A percentile compares a stretch with the other conserved stretches of the same genome.
Conservation (phyloP, 2,329 filamentous ascomycete species). For the Fonsecaea nubica region DNA sequence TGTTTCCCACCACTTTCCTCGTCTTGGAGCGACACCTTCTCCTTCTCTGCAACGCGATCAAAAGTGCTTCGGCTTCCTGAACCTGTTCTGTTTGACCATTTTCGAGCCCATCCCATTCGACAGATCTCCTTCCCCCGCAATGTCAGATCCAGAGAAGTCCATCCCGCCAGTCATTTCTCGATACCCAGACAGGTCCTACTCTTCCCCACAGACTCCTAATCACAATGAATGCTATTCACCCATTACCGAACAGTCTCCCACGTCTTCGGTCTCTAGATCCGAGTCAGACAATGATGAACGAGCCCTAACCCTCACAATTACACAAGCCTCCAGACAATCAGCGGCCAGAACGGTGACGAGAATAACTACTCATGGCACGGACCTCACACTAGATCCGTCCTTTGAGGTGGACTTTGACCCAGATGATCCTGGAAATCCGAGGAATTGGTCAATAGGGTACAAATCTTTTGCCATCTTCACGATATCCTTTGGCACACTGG, state of each 20-base stretch:
- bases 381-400: slow-evolving; percentile 59
- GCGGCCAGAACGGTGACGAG: slow-evolving; percentile 42
- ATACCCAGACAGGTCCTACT: slow-evolving; percentile 5
- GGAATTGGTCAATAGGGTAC: slow-evolving; percentile 69
- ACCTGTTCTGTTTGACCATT: background rate
- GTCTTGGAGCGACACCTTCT: background rate
- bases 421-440: slow-evolving; percentile 68
- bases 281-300: slow-evolving; percentile 32
- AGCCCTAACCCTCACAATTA: slow-evolving; percentile 33
- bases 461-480: slow-evolving; percentile 62
- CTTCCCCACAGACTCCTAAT: slow-evolving; percentile 18
- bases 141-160: slow-evolving; percentile 29
- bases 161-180: slow-evolving; percentile 26
- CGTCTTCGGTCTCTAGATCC: slow-evolving; percentile 28
- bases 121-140: slow-evolving; percentile 9
- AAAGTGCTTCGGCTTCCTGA: background rate
- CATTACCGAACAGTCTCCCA: slow-evolving; percentile 25
- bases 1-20: background rate
- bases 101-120: slow-evolving; percentile 1
- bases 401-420: slow-evolving; percentile 77
- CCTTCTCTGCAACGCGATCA: background rate
- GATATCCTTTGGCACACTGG: slow-evolving; percentile 64
- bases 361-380: slow-evolving; percentile 54
- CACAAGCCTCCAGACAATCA: slow-evolving; percentile 29
- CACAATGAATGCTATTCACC: slow-evolving; percentile 33